phyloP scores from a whole-genome alignment of 1,139 yeast genomes.

The Schizosaccharomyces versatilis region DNA sequence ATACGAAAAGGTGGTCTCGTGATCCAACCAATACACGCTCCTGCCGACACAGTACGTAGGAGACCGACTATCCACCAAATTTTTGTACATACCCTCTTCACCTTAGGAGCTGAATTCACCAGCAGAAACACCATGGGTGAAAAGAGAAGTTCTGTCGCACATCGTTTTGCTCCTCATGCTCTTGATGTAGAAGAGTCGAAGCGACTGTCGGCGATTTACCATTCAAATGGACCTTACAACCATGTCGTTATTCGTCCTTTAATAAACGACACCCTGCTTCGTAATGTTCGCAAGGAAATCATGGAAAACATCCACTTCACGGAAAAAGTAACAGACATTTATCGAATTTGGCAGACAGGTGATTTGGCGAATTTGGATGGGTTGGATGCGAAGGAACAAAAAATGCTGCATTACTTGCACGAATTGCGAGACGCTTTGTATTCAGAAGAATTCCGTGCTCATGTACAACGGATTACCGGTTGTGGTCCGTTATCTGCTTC shows the following conservation, averaged over 20 bases:
- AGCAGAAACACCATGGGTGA: no score
- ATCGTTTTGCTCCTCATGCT: not conserved
- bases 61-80: no score
- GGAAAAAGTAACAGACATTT: slow-evolving; percentile 87
- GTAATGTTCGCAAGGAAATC: slow-evolving; percentile 68
- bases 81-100: no score
- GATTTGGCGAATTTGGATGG: slow-evolving; percentile 87
- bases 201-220: slow-evolving; percentile 3
- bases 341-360: slow-evolving; percentile 80
- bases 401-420: slow-evolving; percentile 48
- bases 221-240: slow-evolving; percentile 38
- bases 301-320: slow-evolving; percentile 70
- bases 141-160: no score
- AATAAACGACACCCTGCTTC: slow-evolving; percentile 51
- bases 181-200: not conserved
- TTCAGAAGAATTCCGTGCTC: slow-evolving; percentile 61
- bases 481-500: slow-evolving; percentile 75
- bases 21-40: no score
- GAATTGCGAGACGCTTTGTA: slow-evolving; percentile 70
- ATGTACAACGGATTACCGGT: slow-evolving; percentile 61
- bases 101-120: no score
- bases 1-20: no score
- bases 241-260: slow-evolving; percentile 70
- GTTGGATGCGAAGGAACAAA: slow-evolving; percentile 50
- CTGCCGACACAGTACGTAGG: no score